Conservation (phyloP, 495 filamentous ascomycete genomes). For the Penicillium cataractarum region DNA sequence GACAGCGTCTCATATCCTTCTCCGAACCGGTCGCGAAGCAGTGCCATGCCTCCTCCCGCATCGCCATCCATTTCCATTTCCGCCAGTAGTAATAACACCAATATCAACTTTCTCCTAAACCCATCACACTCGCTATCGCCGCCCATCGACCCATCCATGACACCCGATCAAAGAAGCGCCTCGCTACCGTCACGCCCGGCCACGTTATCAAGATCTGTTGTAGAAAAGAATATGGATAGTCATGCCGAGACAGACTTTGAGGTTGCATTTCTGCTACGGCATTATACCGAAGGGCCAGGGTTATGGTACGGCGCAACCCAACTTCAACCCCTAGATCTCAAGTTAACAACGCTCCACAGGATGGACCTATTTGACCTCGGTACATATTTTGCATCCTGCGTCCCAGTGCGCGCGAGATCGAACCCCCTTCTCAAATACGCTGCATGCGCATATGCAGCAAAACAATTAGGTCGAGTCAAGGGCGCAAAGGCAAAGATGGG, state of each 20-base stretch:
- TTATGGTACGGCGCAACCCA: constrained; percentile 49
- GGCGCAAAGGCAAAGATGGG: constrained; percentile 53
- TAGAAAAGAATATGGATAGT: constrained; percentile 28
- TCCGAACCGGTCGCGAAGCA: constrained; percentile 33
- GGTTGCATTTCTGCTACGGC: constrained; percentile 61
- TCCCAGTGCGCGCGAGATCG: constrained; percentile 58
- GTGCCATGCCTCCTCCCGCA: constrained; percentile 38
- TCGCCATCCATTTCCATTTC: constrained; percentile 46
- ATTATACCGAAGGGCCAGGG: constrained; percentile 63
- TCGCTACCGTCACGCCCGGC: constrained; percentile 35
- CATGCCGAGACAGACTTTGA: constrained; percentile 56
- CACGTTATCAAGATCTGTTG: constrained; percentile 15
- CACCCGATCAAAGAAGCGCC: constrained; percentile 35
- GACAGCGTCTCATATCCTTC: constrained; percentile 40
- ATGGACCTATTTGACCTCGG: constrained; percentile 68
- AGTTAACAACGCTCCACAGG: constrained; percentile 42
- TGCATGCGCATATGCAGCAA: constrained; percentile 63
- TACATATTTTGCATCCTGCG: constrained; percentile 61
- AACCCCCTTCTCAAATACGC: constrained; percentile 63
- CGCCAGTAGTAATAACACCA: constrained; percentile 41
- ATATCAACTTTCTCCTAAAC: constrained; percentile 63
- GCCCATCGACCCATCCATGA: constrained; percentile 48
- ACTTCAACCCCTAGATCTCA: background rate
- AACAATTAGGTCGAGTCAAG: constrained; percentile 60
- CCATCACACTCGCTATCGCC: constrained; percentile 54